phyloP scores from a whole-genome alignment of 805 yeast species.

The Metschnikowia cubensis region DNA sequence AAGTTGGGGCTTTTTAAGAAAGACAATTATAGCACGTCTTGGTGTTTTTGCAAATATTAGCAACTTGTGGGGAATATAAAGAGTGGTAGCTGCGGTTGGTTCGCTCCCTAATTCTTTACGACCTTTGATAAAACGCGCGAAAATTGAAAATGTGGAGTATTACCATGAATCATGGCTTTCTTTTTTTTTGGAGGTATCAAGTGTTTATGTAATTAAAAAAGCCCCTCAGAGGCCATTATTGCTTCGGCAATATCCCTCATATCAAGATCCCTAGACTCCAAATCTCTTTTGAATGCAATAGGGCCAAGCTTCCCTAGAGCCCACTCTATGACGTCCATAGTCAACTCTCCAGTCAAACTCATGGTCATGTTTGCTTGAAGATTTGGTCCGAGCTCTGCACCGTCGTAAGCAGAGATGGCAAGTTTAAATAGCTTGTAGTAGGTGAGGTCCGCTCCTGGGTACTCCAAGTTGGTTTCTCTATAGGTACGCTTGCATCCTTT shows the following conservation, averaged over 20 bases:
- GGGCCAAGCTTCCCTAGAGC: constrained; percentile 8
- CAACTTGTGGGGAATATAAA: neutral
- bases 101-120: neutral
- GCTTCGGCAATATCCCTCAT: neutral
- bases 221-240: constrained; percentile 1
- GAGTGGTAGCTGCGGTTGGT: neutral
- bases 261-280: neutral
- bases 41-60: neutral
- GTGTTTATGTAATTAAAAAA: neutral
- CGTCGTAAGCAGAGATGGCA: neutral
- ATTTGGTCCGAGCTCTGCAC: constrained; percentile 10
- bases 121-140: neutral
- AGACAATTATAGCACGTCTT: neutral
- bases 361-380: constrained; percentile 3
- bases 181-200: neutral
- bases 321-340: neutral
- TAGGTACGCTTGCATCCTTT: constrained; percentile 10
- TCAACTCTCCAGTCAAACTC: neutral
- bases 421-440: constrained; percentile 6
- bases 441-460: constrained; percentile 7
- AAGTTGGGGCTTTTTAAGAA: neutral
- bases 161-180: neutral
- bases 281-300: constrained; percentile 7
- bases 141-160: neutral
- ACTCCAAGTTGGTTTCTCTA: constrained; percentile 8